Evolutionary conservation across 192 early-diverging fungal species (phyloP).

Genomic region (Linnemannia schmuckeri): DNA sequence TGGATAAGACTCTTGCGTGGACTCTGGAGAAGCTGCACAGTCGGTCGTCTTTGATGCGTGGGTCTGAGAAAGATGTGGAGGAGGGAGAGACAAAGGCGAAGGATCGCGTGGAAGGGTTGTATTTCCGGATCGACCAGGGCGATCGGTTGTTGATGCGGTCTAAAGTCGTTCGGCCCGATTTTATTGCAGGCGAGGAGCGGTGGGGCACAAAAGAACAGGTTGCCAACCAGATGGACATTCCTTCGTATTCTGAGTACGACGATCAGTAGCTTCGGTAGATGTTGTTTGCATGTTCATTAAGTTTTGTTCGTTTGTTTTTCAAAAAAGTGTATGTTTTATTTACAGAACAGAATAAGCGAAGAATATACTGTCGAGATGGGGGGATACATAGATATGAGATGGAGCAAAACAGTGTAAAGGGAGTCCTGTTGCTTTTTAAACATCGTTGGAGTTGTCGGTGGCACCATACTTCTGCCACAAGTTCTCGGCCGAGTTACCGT

Average conservation of each 20-base stretch:
- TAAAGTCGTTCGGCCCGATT: slow-evolving; percentile 50
- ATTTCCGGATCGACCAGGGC: slow-evolving; percentile 50
- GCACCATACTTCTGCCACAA: slow-evolving; percentile 40
- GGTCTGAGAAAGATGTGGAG: neutral
- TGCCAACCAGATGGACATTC: slow-evolving; percentile 20
- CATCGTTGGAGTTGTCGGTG: neutral
- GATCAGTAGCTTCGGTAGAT: neutral
- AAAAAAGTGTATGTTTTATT: slow-evolving; percentile 6
- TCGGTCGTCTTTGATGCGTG: slow-evolving; percentile 37
- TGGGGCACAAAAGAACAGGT: slow-evolving; percentile 50
- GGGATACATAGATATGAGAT: neutral
- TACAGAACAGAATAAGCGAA: neutral
- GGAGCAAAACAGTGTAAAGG: neutral
- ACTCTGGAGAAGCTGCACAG: slow-evolving; percentile 31
- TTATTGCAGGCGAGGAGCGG: slow-evolving; percentile 51
- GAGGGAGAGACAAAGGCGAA: neutral
- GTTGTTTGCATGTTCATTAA: neutral
- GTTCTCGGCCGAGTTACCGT: neutral
- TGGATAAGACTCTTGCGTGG: slow-evolving; percentile 41
- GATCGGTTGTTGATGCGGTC: slow-evolving; percentile 49
- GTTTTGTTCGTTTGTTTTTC: neutral
- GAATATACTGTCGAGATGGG: neutral
- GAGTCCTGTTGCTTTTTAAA: neutral
- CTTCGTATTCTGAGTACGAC: slow-evolving; percentile 17
- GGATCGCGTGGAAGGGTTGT: slow-evolving; percentile 47